These are phyloP conservation scores for Nicotiana obtusifolia DNA, from an alignment of 257 asterid species.

Conservation along the genomic window DNA sequence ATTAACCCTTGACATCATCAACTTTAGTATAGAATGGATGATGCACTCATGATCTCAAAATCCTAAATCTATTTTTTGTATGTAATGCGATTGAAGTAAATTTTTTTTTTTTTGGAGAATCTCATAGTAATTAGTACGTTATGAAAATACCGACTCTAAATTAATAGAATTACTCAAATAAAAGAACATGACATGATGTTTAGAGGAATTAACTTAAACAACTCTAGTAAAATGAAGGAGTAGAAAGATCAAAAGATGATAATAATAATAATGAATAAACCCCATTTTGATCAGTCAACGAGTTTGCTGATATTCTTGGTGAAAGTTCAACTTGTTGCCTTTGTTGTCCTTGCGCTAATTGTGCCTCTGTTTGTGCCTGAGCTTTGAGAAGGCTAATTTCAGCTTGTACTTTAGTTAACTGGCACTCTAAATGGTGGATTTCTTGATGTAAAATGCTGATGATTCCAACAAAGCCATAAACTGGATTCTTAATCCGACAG, in stretches of 20 bases:
- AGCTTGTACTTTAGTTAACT: constrained; percentile 21
- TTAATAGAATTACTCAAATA: background rate
- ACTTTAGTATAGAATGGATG: no score
- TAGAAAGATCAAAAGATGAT: background rate
- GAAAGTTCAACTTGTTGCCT: background rate
- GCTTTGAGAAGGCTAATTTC: constrained; percentile 18
- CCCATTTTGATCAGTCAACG: background rate
- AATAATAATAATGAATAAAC: background rate
- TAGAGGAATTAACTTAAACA: background rate
- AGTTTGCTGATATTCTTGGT: background rate
- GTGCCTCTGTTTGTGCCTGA: background rate
- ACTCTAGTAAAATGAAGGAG: background rate
- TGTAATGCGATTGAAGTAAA: no score
- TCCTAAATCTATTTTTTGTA: no score
- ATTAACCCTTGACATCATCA: no score
- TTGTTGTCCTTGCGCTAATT: background rate
- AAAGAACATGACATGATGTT: background rate
- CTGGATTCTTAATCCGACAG: constrained; percentile 21
- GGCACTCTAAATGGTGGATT: constrained; percentile 8
- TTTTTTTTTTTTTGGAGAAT: no score
- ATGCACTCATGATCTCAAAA: no score
- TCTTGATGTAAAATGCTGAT: constrained; percentile 23
- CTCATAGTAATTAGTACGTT: background rate
- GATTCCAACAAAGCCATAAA: constrained; percentile 30
- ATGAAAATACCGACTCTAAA: background rate